Evolutionary conservation across 257 asterid genomes (phyloP).

Genomic region (Solanum chiquidenum): DNA sequence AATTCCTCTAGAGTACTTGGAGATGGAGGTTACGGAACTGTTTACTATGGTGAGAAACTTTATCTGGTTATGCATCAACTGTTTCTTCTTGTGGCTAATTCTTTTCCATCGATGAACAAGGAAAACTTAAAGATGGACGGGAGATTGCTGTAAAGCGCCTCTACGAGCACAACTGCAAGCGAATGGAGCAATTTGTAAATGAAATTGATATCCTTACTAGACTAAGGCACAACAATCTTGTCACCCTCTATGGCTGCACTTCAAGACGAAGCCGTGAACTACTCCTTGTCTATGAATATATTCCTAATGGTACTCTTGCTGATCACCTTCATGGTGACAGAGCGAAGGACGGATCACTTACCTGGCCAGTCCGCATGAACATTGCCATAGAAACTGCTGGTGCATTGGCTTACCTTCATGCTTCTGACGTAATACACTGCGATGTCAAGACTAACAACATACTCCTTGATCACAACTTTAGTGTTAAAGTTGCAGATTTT

Average conservation of each 20-base stretch:
- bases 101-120: background rate
- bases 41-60: too few relatives aligned
- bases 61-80: too few relatives aligned
- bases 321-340: background rate
- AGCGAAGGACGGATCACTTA: background rate
- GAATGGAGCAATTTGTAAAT: background rate
- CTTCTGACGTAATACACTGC: background rate
- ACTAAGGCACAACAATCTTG: background rate
- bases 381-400: background rate
- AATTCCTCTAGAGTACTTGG: too few relatives aligned
- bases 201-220: constrained; percentile 3
- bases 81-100: background rate
- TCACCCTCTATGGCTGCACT: background rate
- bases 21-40: too few relatives aligned
- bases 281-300: background rate
- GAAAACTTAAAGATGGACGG: background rate
- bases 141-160: constrained; percentile 1
- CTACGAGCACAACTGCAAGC: background rate
- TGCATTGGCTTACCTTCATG: background rate
- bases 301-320: background rate
- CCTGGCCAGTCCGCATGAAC: background rate
- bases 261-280: background rate
- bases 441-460: background rate
- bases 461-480: background rate
- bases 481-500: background rate